phyloP scores from a whole-genome alignment of 768 basidiomycete genomes.

The Hirschioporus abietinus region DNA sequence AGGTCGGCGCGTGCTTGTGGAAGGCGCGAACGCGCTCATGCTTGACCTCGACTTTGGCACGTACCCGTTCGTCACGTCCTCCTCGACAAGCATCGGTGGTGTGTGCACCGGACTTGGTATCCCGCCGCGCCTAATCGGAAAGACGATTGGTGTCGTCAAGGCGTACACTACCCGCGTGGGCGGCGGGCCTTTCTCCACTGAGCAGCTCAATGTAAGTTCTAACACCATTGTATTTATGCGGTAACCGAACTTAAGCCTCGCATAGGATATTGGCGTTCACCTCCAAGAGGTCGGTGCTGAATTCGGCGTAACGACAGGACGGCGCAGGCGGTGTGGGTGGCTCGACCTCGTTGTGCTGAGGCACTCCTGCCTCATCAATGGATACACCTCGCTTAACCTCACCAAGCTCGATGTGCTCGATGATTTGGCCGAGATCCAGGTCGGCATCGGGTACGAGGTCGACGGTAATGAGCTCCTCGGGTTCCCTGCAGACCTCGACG shows the following conservation, averaged over 20 bases:
- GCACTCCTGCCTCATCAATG: slow-evolving; percentile 91
- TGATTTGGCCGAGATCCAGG: slow-evolving; percentile 76
- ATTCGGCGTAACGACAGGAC: slow-evolving; percentile 89
- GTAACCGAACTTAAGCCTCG: background rate
- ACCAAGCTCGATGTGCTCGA: slow-evolving; percentile 97
- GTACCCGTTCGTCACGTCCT: slow-evolving; percentile 96
- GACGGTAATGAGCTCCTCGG: slow-evolving; percentile 74
- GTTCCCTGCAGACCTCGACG: slow-evolving; percentile 90
- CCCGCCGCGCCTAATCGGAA: slow-evolving; percentile 84
- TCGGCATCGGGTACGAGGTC: slow-evolving; percentile 74
- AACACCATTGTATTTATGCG: background rate
- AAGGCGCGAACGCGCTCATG: slow-evolving; percentile 98
- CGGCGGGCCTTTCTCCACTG: slow-evolving; percentile 97
- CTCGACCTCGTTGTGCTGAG: slow-evolving; percentile 93
- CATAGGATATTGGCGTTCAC: slow-evolving; percentile 73
- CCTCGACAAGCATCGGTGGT: slow-evolving; percentile 89
- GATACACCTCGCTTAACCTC: slow-evolving; percentile 88
- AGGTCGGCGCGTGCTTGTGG: slow-evolving; percentile 82
- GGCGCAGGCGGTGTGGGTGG: slow-evolving; percentile 93
- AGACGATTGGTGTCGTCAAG: slow-evolving; percentile 89
- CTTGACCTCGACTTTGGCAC: slow-evolving; percentile 97
- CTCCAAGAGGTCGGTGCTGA: slow-evolving; percentile 93
- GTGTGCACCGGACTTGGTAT: slow-evolving; percentile 98
- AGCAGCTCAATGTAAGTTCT: slow-evolving; percentile 76
- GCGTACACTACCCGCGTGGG: slow-evolving; percentile 98